A percentile compares a stretch with the other conserved stretches of the same genome.
These are phyloP conservation scores for Tillandsia fasciculata DNA, from an alignment of 176 grass and related monocot species.

Conservation along the genomic window DNA sequence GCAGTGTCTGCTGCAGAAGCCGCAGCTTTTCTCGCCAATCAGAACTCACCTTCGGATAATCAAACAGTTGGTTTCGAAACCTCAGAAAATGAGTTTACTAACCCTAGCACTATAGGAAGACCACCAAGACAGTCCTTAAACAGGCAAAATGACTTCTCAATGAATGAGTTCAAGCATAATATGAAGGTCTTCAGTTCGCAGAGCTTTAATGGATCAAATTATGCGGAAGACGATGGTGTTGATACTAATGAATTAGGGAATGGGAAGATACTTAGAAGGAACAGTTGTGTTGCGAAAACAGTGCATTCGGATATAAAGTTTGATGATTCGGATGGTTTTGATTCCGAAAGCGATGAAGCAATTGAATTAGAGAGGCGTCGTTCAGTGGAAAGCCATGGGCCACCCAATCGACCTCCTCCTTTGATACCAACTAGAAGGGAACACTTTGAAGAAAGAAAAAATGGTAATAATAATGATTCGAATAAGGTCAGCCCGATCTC, in stretches of 20 bases:
- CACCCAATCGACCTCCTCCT: slow-evolving; percentile 24
- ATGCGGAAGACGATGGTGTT: neutral
- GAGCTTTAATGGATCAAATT: slow-evolving; percentile 6
- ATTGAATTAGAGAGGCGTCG: slow-evolving; percentile 29
- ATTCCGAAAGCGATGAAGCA: slow-evolving; percentile 36
- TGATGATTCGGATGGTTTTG: slow-evolving; percentile 63
- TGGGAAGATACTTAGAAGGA: slow-evolving; percentile 37
- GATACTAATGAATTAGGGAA: slow-evolving; percentile 25
- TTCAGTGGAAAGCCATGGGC: slow-evolving; percentile 20
- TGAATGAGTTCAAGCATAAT: neutral
- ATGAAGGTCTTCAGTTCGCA: slow-evolving; percentile 7
- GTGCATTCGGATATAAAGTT: slow-evolving; percentile 62
- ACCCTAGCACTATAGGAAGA: slow-evolving; percentile 5
- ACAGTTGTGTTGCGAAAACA: slow-evolving; percentile 24
- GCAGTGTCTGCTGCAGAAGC: slow-evolving; percentile 67
- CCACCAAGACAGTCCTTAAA: slow-evolving; percentile 27
- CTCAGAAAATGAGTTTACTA: slow-evolving; percentile 1
- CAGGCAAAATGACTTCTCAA: neutral
- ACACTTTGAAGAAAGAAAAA: slow-evolving; percentile 22
- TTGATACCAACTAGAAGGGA: slow-evolving; percentile 20
- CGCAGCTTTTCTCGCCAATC: slow-evolving; percentile 50
- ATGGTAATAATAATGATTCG: slow-evolving; percentile 14
- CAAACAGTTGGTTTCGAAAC: neutral
- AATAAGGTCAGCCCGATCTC: slow-evolving; percentile 30
- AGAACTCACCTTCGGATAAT: slow-evolving; percentile 28